Conservation (phyloP, 768 basidiomycete genomes). For the Rhizopogon rudus region DNA sequence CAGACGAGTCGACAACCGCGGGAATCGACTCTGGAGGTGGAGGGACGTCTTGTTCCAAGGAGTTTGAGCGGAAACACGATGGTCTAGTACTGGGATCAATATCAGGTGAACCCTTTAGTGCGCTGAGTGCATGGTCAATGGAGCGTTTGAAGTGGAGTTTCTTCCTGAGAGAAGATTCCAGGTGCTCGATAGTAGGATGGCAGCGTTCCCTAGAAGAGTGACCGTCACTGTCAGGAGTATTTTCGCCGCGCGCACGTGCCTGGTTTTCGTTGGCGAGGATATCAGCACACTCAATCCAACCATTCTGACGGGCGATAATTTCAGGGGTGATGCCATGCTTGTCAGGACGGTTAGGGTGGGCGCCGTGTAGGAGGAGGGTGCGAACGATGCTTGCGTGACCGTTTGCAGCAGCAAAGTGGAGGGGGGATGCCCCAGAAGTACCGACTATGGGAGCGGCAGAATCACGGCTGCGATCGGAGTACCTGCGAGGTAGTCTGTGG, state of each 20-base stretch:
- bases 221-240: conserved; percentile 15
- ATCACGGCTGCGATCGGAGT: conserved; percentile 66
- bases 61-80: conserved; percentile 4
- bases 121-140: conserved; percentile 66
- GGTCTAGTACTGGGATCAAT: conserved; percentile 19
- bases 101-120: conserved; percentile 32
- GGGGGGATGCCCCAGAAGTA: conserved; percentile 85
- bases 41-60: conserved; percentile 11
- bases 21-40: conserved; percentile 5
- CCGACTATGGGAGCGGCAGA: conserved; percentile 68
- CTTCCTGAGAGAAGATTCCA: conserved; percentile 30
- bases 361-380: conserved; percentile 81
- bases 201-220: conserved; percentile 14
- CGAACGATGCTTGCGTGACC: conserved; percentile 77
- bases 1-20: conserved; percentile 26
- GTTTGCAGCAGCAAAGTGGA: conserved; percentile 96
- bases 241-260: conserved; percentile 46
- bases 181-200: conserved; percentile 23
- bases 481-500: conserved; percentile 64
- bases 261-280: conserved; percentile 62
- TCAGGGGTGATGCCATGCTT: conserved; percentile 92
- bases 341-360: conserved; percentile 75
- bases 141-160: conserved; percentile 73
- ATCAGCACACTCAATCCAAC: conserved; percentile 74
- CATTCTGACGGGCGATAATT: conserved; percentile 73